These are phyloP conservation scores for Vanrija sp. DNA, from an alignment of 1,284 basidiomycete genomes.

Conservation along the genomic window DNA sequence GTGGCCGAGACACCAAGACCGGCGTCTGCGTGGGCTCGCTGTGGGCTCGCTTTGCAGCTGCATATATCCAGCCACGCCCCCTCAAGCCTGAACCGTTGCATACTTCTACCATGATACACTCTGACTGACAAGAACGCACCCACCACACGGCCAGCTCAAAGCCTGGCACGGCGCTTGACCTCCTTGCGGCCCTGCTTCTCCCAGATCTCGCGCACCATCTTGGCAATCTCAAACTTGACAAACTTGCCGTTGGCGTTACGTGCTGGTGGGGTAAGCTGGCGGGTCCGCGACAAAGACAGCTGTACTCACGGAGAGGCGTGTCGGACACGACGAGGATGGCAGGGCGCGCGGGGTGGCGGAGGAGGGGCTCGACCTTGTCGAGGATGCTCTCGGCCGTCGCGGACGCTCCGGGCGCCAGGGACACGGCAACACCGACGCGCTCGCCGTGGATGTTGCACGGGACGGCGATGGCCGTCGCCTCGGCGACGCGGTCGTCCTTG, in stretches of 20 bases:
- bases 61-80: too few relatives aligned
- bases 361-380: conserved; percentile 7
- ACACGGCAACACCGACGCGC: conserved; percentile 29
- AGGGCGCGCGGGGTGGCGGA: conserved; percentile 8
- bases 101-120: too few relatives aligned
- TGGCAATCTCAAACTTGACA: conserved; percentile 13
- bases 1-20: too few relatives aligned
- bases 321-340: conserved; percentile 4
- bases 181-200: neutral
- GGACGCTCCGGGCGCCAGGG: conserved; percentile 12
- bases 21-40: too few relatives aligned
- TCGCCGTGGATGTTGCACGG: conserved; percentile 35
- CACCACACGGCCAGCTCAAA: too few relatives aligned
- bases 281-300: too few relatives aligned
- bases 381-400: neutral
- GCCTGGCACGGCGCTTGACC: conserved; percentile 31
- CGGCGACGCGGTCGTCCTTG: conserved; percentile 22
- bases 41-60: too few relatives aligned
- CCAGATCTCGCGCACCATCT: conserved; percentile 8
- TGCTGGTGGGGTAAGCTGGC: neutral
- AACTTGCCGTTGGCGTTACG: conserved; percentile 20
- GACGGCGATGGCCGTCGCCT: conserved; percentile 33
- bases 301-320: conserved; percentile 8
- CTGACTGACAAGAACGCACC: too few relatives aligned
- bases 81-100: too few relatives aligned